Conservation (phyloP, 345 rosid genomes). For the Camelina hispida region DNA sequence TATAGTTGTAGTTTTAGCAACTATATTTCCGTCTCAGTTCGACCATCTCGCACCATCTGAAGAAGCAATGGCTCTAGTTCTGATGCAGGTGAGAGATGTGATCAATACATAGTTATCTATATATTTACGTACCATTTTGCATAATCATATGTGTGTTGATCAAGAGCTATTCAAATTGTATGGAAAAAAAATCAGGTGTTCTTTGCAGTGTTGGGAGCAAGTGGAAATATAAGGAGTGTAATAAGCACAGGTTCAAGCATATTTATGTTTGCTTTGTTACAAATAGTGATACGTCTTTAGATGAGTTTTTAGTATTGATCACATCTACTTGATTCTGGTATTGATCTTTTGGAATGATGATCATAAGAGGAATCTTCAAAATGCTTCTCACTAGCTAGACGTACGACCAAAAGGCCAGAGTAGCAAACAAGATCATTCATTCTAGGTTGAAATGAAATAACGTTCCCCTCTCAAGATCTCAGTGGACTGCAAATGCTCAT, state of each 20-base stretch:
- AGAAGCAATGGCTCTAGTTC: constrained; percentile 70
- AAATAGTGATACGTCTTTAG: constrained; percentile 63
- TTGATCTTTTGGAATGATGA: no score
- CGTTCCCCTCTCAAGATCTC: no score
- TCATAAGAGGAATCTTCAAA: no score
- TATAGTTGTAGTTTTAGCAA: constrained; percentile 65
- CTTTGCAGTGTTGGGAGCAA: constrained; percentile 75
- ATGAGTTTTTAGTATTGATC: no score
- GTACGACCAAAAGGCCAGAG: no score
- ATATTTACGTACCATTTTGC: no score
- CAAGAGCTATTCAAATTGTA: neutral
- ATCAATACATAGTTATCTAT: neutral
- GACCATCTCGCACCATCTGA: constrained; percentile 68
- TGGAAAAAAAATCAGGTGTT: constrained; percentile 50
- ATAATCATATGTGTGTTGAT: neutral
- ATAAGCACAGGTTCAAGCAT: constrained; percentile 77
- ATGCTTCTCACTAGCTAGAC: no score
- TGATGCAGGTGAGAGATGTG: constrained; percentile 64
- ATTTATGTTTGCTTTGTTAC: constrained; percentile 68
- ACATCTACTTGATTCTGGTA: no score
- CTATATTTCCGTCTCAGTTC: constrained; percentile 63
- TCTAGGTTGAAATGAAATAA: no score
- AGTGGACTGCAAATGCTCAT: no score
- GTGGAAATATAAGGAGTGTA: constrained; percentile 71
- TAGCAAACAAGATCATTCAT: no score